These are phyloP conservation scores for Fusarium sp. DNA, from an alignment of 2,329 filamentous ascomycete genomes.

Conservation along the genomic window DNA sequence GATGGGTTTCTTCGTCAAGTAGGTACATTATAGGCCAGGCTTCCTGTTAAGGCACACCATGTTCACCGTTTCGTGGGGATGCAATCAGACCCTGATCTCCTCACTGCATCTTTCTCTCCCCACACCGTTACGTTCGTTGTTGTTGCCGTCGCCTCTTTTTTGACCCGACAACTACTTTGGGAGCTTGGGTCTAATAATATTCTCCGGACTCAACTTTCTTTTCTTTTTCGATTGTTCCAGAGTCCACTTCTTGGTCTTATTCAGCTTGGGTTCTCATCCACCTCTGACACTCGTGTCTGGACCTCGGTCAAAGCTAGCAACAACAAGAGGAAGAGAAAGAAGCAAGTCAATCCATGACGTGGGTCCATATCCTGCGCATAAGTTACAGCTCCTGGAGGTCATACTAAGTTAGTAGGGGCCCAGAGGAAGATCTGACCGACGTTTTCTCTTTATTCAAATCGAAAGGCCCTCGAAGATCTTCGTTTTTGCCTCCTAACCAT, in stretches of 20 bases:
- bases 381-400: conserved; percentile 39
- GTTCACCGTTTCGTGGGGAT: conserved; percentile 40
- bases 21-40: conserved; percentile 43
- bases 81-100: conserved; percentile 46
- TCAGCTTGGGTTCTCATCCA: conserved; percentile 25
- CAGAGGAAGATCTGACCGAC: conserved; percentile 40
- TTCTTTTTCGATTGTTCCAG: conserved; percentile 45
- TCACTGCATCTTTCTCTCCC: conserved; percentile 39
- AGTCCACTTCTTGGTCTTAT: conserved; percentile 36
- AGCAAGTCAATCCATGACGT: conserved; percentile 49
- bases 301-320: conserved; percentile 33
- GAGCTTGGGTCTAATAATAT: conserved; percentile 33
- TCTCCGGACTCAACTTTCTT: conserved; percentile 41
- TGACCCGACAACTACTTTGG: conserved; percentile 29
- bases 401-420: conserved; percentile 37
- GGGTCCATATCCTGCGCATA: conserved; percentile 47
- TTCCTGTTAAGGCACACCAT: conserved; percentile 39
- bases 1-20: conserved; percentile 32
- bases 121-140: conserved; percentile 41
- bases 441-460: conserved; percentile 45
- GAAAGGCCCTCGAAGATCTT: conserved; percentile 37
- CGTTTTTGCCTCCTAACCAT: conserved; percentile 36
- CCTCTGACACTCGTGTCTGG: conserved; percentile 38
- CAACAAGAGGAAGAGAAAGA: conserved; percentile 18
- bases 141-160: conserved; percentile 43